Evolutionary conservation across 140 eudicot species (phyloP).

Genomic region (Erigeron philadelphicus): DNA sequence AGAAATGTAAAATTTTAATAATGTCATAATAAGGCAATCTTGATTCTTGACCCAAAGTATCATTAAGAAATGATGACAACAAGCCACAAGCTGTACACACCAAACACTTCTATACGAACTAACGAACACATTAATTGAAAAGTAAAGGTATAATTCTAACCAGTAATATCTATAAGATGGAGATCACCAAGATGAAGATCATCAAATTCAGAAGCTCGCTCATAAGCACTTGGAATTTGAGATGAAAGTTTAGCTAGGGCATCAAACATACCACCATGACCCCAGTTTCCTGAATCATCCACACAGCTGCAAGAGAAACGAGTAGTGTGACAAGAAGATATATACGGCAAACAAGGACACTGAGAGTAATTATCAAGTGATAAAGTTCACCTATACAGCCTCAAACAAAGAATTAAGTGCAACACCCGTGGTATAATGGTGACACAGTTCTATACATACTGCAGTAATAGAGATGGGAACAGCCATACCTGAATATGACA

Average conservation of each 20-base stretch:
- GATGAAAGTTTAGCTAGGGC: conserved; percentile 72
- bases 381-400: neutral
- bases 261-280: conserved; percentile 88
- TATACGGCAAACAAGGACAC: neutral
- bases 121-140: conserved; percentile 2
- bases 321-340: conserved; percentile 15
- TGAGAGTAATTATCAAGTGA: neutral
- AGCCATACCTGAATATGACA: conserved; percentile 60
- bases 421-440: neutral
- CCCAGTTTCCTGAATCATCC: conserved; percentile 93
- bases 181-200: conserved; percentile 98
- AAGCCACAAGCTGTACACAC: too few relatives aligned
- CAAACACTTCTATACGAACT: neutral
- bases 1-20: neutral
- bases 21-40: neutral
- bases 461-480: neutral
- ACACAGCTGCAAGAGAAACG: conserved; percentile 58
- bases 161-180: conserved; percentile 65
- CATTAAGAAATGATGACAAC: neutral
- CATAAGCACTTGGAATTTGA: conserved; percentile 59
- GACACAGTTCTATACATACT: neutral
- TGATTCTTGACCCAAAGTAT: neutral
- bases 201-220: conserved; percentile 69
- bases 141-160: conserved; percentile 35
- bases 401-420: neutral